Evolutionary conservation across 306 rosid genomes (phyloP).

Genomic region (Castanea mollissima): DNA sequence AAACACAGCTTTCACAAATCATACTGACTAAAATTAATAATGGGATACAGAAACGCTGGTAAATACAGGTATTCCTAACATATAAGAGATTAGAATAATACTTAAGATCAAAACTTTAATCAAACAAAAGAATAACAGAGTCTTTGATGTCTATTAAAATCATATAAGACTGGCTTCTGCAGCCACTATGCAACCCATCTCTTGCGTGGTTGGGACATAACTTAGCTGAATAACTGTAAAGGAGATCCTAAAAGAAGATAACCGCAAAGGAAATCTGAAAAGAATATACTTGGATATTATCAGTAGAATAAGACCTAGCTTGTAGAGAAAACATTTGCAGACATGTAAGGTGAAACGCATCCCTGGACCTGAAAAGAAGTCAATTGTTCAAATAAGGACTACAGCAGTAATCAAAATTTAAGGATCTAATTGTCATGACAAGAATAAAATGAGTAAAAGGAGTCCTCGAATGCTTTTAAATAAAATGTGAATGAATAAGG

Average conservation of each 20-base stretch:
- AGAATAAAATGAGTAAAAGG: not conserved
- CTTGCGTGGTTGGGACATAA: not conserved
- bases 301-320: constrained; percentile 26
- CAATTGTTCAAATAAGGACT: constrained; percentile 14
- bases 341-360: constrained; percentile 71
- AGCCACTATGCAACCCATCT: not conserved
- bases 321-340: constrained; percentile 48
- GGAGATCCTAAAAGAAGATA: not conserved
- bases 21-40: not conserved
- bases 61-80: not conserved
- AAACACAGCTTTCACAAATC: not conserved
- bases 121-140: not conserved
- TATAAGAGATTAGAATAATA: not conserved
- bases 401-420: not conserved
- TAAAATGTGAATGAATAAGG: not conserved
- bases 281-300: not conserved
- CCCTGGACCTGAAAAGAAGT: constrained; percentile 64
- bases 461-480: not conserved
- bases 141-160: not conserved
- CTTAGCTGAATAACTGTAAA: not conserved
- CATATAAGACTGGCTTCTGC: not conserved
- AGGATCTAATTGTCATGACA: constrained; percentile 2
- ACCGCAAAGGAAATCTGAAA: not conserved
- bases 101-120: not conserved
- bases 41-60: not conserved